phyloP scores from a whole-genome alignment of 2,329 filamentous ascomycete species.

The Penicillium sp. region DNA sequence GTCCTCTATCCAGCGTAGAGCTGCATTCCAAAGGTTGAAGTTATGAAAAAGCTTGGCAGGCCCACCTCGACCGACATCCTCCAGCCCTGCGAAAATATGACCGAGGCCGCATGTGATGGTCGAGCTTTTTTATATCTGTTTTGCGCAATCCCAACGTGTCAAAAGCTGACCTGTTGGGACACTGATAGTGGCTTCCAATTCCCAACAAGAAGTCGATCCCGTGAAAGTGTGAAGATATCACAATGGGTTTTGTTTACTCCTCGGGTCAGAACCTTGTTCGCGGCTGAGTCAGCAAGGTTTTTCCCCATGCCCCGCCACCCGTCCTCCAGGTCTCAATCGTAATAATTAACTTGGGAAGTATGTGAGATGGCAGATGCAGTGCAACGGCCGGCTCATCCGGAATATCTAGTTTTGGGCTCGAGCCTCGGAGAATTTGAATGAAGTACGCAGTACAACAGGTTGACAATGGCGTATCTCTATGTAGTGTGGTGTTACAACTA shows the following conservation, averaged over 20 bases:
- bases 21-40: too few species aligned
- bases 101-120: conserved; percentile 27
- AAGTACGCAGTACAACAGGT: too few species aligned
- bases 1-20: too few species aligned
- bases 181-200: background rate
- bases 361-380: background rate
- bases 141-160: conserved; percentile 12
- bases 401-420: too few species aligned
- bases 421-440: too few species aligned
- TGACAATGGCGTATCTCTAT: too few species aligned
- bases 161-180: conserved; percentile 17
- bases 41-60: too few species aligned
- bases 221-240: background rate
- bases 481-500: too few species aligned
- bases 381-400: background rate
- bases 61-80: too few species aligned
- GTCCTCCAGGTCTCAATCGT: too few species aligned
- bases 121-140: background rate
- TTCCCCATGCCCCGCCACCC: background rate
- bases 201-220: conserved; percentile 8
- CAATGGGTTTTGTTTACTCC: background rate
- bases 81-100: background rate
- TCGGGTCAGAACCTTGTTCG: background rate
- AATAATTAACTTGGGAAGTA: too few species aligned
- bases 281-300: background rate